Evolutionary conservation across 257 asterid genomes (phyloP).

Genomic region (Primulina huaijiensis): DNA sequence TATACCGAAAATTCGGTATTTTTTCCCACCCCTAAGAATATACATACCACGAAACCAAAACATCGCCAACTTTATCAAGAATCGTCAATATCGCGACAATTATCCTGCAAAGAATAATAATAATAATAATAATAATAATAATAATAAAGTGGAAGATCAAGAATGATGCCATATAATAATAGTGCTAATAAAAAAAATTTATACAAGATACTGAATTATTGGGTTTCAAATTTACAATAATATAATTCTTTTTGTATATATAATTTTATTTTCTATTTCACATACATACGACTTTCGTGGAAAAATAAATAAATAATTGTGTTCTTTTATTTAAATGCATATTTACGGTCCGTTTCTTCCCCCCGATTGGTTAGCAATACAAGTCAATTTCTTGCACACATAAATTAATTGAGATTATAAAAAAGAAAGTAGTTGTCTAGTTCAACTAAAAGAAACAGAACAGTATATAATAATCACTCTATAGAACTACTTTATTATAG

Average conservation of each 20-base stretch:
- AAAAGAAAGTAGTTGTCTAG: constrained; percentile 26
- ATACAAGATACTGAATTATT: not conserved
- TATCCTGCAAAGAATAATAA: constrained; percentile 51
- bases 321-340: too few relatives aligned
- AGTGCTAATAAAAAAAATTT: not conserved
- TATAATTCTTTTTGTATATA: too few relatives aligned
- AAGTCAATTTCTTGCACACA: constrained; percentile 6
- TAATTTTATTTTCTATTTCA: too few relatives aligned
- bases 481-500: constrained; percentile 10
- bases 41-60: constrained; percentile 67
- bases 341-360: too few relatives aligned
- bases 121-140: not conserved
- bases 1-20: too few relatives aligned
- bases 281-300: not conserved
- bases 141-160: not conserved
- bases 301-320: too few relatives aligned
- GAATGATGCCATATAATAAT: not conserved
- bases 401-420: not conserved
- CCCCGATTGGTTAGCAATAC: not conserved
- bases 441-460: constrained; percentile 14
- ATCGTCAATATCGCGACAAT: constrained; percentile 67
- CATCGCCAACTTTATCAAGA: constrained; percentile 64
- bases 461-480: not conserved
- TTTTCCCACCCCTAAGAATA: too few relatives aligned
- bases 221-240: not conserved